These are phyloP conservation scores for Xylaria sp. DNA, from an alignment of 495 filamentous ascomycete species.

Conservation along the genomic window DNA sequence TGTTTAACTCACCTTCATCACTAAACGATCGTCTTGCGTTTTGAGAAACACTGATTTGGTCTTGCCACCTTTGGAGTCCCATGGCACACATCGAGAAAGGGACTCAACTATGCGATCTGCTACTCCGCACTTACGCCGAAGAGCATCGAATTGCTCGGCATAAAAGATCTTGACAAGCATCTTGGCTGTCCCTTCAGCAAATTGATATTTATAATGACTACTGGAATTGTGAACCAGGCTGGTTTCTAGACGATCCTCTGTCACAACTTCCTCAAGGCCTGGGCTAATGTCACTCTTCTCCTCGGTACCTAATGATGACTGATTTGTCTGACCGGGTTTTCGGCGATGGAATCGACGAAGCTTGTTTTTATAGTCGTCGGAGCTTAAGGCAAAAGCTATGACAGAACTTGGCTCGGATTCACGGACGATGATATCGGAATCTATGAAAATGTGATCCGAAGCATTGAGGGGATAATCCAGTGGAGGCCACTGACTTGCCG, in stretches of 20 bases:
- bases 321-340: slow-evolving; percentile 33
- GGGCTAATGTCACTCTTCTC: slow-evolving; percentile 38
- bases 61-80: slow-evolving; percentile 98
- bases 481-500: slow-evolving; percentile 92
- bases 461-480: slow-evolving; percentile 91
- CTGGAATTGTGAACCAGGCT: slow-evolving; percentile 81
- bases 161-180: slow-evolving; percentile 99
- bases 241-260: slow-evolving; percentile 70
- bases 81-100: slow-evolving; percentile 91
- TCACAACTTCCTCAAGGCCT: slow-evolving; percentile 36
- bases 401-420: slow-evolving; percentile 98
- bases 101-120: slow-evolving; percentile 94
- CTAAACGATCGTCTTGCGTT: slow-evolving; percentile 92
- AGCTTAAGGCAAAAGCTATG: slow-evolving; percentile 89
- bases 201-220: slow-evolving; percentile 93
- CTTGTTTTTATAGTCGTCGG: slow-evolving; percentile 82
- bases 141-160: slow-evolving; percentile 95
- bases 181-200: slow-evolving; percentile 85
- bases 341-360: slow-evolving; percentile 60
- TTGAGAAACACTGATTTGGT: slow-evolving; percentile 98
- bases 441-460: slow-evolving; percentile 92
- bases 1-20: slow-evolving; percentile 66
- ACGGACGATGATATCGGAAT: slow-evolving; percentile 96
- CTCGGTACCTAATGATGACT: slow-evolving; percentile 30
- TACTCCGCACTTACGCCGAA: slow-evolving; percentile 90